A percentile compares a stretch with the other conserved stretches of the same genome.
Conservation (phyloP, 1,139 yeast species). For the Komagataea norvegica region DNA sequence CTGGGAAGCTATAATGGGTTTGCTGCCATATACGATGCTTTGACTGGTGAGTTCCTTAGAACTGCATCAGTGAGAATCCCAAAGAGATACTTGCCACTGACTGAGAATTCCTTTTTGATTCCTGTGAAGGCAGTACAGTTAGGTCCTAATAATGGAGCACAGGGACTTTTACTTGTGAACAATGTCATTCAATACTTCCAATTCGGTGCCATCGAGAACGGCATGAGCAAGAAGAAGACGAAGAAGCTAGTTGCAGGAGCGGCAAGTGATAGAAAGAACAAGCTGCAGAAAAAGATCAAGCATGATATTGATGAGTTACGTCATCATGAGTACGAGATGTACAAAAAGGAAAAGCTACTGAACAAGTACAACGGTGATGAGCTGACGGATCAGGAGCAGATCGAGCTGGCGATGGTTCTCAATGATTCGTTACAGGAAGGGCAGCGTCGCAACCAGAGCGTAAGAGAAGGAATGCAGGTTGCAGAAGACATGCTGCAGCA, state of each 20-base stretch:
- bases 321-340: conserved; percentile 28
- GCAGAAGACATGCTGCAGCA: no score
- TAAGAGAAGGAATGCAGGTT: conserved; percentile 12
- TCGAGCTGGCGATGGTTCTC: conserved; percentile 49
- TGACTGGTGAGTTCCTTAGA: conserved; percentile 52
- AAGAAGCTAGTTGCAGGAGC: conserved; percentile 27
- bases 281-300: conserved; percentile 26
- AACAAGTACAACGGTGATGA: conserved; percentile 44
- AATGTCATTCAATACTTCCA: conserved; percentile 59
- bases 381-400: conserved; percentile 42
- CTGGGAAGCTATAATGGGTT: conserved; percentile 63
- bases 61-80: conserved; percentile 46
- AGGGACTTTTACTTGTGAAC: conserved; percentile 53
- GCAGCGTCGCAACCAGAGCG: conserved; percentile 7
- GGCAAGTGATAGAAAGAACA: conserved; percentile 20
- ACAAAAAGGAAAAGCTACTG: conserved; percentile 28
- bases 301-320: conserved; percentile 29
- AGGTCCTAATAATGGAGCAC: conserved; percentile 41
- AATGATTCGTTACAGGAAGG: conserved; percentile 33
- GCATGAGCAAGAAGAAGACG: conserved; percentile 25
- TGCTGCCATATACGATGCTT: conserved; percentile 56
- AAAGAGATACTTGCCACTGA: conserved; percentile 34
- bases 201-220: conserved; percentile 42
- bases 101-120: conserved; percentile 21
- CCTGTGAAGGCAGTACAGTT: conserved; percentile 43